Evolutionary conservation across 495 filamentous ascomycete species (phyloP), one percentile per base, ranked within the genome.

Genomic region (Staphylotrichum tortipilum): DNA sequence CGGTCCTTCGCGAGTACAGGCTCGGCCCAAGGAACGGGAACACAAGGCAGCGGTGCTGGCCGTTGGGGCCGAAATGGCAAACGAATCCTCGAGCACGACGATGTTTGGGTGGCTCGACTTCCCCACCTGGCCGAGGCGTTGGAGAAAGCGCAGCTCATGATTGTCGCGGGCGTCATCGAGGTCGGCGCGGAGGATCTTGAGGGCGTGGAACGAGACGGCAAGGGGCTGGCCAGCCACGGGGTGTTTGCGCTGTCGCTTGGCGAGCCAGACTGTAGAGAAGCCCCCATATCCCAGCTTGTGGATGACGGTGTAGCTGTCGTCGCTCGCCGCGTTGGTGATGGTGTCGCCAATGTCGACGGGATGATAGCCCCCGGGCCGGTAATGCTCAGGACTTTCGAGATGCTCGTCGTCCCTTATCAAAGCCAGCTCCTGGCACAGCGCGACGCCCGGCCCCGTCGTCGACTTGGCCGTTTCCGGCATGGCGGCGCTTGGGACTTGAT

Each of bases 261-360:
- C 33, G 22, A 47, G 33, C 44, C 44, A 47, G 15, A 37, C 33
- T 1, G 33, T 47, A 23, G 44, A 47, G 33, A 37, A 47, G 9
- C 5, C 34, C 6, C 34, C 44, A 30, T 37, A 17, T 4, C 44
- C 44, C 37, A 47, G 44, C 21, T 47, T 47, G 6, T 47, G 44
- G 15, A 22, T 3, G 8, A 47, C 44, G 8, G 34, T 47, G 34
- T 47, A 47, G 22, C 1, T 8, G 21, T 47, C 44, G 15, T 47
- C 21, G 23, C 34, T n/a, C n/a, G n/a, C n/a, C n/a, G n/a, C 1
- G 23, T 47, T 38, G 14, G 44, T 19, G 34, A 47, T 47, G 0
- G 22, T 47, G 44, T 37, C 44, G 33, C 44, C 23, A 38, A 47
- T 47, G 34, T 47, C 44, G 29, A 37, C 17, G 2, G 44, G 44